Evolutionary conservation across 257 asterid species (phyloP), one percentile per base, ranked within the genome.

Genomic region (Penstemon barbatus): DNA sequence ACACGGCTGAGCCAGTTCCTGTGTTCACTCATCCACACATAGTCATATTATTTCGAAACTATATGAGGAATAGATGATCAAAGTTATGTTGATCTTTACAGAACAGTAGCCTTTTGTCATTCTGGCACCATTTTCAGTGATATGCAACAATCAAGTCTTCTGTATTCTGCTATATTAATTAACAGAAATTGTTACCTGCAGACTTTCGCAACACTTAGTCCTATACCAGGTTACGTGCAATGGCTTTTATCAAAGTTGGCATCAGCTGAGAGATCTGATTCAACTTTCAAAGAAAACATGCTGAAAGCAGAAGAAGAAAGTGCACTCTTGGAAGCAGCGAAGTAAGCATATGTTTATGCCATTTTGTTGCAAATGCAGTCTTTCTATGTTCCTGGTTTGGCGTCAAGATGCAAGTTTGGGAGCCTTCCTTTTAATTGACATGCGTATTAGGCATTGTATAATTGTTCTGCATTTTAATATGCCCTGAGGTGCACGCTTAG

Each of bases 161-260:
- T 42, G 33, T 25, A 50, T 49, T 68, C 61, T 63, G 40, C 66
- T 71, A 68, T 65, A 65, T 11, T 71, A 73, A 71, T 64, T 63
- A 62, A 45, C 43, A 48, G 53, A 72, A 71, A 64, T 72, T 73
- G 25, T 77, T n/a, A 13, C 68, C 63, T 83, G 82, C 88, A 93
- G 99, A 86, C 90, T 61, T 93, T 93, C 71, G 97, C 99, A 61
- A 93, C 99, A 10, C 97, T 93, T 74, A 93, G 99, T 79, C 99
- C 99, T 61, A 84, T 93, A 56, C 96, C 99, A 51, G 99, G 96
- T 72, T 93, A 69, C 79, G 84, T 86, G 95, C 88, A 80, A 64
- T 93, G 99, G 96, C 91, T 93, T 72, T 79, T 83, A 45, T 75
- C 94, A 63, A 93, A 93, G 85, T 79, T 93, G 86, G 86, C 79